Percentiles rank a stretch among this genome's conserved stretches.
Evolutionary conservation across 352 stramenopile species (phyloP).

Genomic region (Phytopythium ostracodes): DNA sequence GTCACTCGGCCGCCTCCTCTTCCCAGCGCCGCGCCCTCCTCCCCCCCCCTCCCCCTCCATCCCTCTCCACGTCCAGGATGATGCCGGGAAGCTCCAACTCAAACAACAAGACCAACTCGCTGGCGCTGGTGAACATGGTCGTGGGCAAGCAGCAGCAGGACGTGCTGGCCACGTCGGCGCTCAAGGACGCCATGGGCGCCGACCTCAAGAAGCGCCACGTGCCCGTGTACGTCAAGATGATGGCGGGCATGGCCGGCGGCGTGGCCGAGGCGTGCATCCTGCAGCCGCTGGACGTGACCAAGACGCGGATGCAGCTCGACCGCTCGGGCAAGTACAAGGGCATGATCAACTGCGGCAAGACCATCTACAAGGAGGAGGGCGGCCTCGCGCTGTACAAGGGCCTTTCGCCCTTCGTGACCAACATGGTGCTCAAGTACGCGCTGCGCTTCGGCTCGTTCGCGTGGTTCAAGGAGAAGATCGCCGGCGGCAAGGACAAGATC

Average conservation of each 20-base stretch:
- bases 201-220: constrained; percentile 68
- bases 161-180: constrained; percentile 58
- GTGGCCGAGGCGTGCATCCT: constrained; percentile 82
- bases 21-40: constrained; percentile 9
- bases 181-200: constrained; percentile 71
- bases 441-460: constrained; percentile 83
- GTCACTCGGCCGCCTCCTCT: constrained; percentile 9
- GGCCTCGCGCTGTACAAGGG: constrained; percentile 81
- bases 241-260: constrained; percentile 81
- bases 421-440: constrained; percentile 90
- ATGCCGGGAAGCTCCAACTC: constrained; percentile 14
- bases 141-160: constrained; percentile 14
- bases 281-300: constrained; percentile 83
- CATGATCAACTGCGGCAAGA: constrained; percentile 77
- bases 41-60: constrained; percentile 1
- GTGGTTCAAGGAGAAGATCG: constrained; percentile 86
- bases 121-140: constrained; percentile 26
- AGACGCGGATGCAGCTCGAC: constrained; percentile 86
- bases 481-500: constrained; percentile 69
- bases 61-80: constrained; percentile 5
- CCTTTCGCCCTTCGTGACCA: constrained; percentile 80
- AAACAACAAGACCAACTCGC: constrained; percentile 10
- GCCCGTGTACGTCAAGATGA: constrained; percentile 81
- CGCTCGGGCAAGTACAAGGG: constrained; percentile 71
- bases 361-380: constrained; percentile 80